phyloP scores from a whole-genome alignment of 1,139 yeast species.

The Sugiyamaella sp. region DNA sequence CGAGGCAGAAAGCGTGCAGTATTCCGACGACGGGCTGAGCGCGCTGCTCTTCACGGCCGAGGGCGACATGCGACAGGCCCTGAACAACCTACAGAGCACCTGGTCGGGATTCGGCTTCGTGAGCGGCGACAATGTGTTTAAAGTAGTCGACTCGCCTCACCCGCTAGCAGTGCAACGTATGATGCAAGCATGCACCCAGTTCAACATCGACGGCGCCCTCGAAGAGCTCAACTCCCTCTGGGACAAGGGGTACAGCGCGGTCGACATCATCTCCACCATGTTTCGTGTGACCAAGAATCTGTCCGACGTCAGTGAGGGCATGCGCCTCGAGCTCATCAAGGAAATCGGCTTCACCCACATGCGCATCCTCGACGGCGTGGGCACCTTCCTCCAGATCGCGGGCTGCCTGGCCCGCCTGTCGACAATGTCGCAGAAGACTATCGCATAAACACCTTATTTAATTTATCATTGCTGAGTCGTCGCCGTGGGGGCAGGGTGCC shows the following conservation, averaged over 20 bases:
- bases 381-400: slow-evolving; percentile 80
- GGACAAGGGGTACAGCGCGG: slow-evolving; percentile 91
- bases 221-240: slow-evolving; percentile 69
- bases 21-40: slow-evolving; percentile 87
- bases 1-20: slow-evolving; percentile 69
- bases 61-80: slow-evolving; percentile 99
- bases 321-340: slow-evolving; percentile 73
- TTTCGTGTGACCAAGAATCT: slow-evolving; percentile 84
- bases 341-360: slow-evolving; percentile 90
- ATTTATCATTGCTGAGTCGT: background rate
- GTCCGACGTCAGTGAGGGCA: slow-evolving; percentile 65
- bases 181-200: slow-evolving; percentile 55
- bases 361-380: slow-evolving; percentile 92
- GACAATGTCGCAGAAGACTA: slow-evolving; percentile 20
- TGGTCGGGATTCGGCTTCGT: slow-evolving; percentile 93
- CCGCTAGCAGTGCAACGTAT: slow-evolving; percentile 83
- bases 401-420: slow-evolving; percentile 74
- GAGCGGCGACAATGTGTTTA: slow-evolving; percentile 87
- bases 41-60: slow-evolving; percentile 96
- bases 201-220: slow-evolving; percentile 69
- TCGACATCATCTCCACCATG: slow-evolving; percentile 88
- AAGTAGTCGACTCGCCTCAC: slow-evolving; percentile 95
- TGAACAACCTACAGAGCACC: slow-evolving; percentile 90
- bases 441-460: slow-evolving; percentile 5
- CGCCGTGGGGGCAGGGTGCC: too few species aligned